Base-by-base conservation (phyloP, 2,329 filamentous ascomycete species). In the Penicillium sp. region DNA sequence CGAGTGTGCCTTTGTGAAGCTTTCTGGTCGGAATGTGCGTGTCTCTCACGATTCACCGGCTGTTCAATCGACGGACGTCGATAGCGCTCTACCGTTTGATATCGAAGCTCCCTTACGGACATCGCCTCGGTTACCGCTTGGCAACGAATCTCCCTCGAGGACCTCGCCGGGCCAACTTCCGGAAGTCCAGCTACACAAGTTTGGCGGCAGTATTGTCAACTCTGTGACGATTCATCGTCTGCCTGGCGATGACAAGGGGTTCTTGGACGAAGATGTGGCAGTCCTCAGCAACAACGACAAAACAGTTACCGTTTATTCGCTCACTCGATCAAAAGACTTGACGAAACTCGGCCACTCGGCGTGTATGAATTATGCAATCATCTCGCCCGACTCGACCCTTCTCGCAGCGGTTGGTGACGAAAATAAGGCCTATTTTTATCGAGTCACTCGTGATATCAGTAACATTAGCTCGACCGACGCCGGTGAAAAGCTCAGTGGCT, bases 291-390 rank as follows among this genome's bases (percentile, higher is more conserved):
- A 97, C 79, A 99, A 99, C 74, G 95, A 98, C 79, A 90, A 89
- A 74, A 92, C 91, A 1, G 91, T 98, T 60, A 90, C 90, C 30
- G 80, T 97, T n/a, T 92, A 96, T 73, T 90, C 89, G 53, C 81
- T 98, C 21, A 82, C 86, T 30, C 86, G 89, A 56, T 86, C 88
- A 15, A 83, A 90, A 63, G 83, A 90, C 41, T 79, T 96, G 23
- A 88, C 91, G 58, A 84, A 88, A 48, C 81, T 97, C 57, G 84
- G 86, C 4, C 90, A 96, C 66, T 90, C 91, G 5, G 91, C 94
- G 73, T 91, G 89, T 66, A 94, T 98, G 81, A 99, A 99, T 71
- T 92, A 96, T 72, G 92, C 93, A 38, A 87, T 93, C n/a, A 89
- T 99, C 56, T 97, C 94, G 7, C 95, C 94, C 0, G 91, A 97